Evolutionary conservation across 1,284 basidiomycete species (phyloP), one percentile per base, ranked within the genome.

Genomic region (Hortiboletus rubellus): DNA sequence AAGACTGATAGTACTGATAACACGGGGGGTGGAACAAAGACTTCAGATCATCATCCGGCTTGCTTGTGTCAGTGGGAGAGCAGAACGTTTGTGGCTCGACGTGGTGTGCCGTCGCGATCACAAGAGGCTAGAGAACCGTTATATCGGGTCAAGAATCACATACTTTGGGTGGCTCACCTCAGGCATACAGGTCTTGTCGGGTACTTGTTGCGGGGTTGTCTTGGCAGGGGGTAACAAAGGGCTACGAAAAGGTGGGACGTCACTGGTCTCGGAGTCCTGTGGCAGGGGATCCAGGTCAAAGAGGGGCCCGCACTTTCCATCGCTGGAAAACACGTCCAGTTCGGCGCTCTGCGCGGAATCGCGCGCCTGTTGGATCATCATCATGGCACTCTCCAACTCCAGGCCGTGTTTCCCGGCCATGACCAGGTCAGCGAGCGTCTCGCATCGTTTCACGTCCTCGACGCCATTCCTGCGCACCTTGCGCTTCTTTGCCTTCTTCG

Each of bases 341-440:
- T 40, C 42, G 12, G 50, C 40, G 18, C 14, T 47, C 2, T 43
- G 48, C 3, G 34, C 15, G 17, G 22, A 5, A 7, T 46, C 59
- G 18, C 46, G 52, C 4, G 58, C 61, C 5, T 46, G 9, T 33
- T 74, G 72, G 17, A 78, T 66, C 49, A 66, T 67, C 57, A 74
- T 74, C 58, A 82, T 76, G 10, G 80, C 82, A 27, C 61, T 66
- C 59, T 80, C 79, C 14, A 86, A 69, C 34, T 81, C 82, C 14
- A 73, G 66, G 5, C 83, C 85, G 33, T 72, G 63, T 62, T 83
- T 83, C 4, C 85, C 85, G 3, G 76, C 73, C 46, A 81, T 71
- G 49, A 86, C 66, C 7, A 87, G 66, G 40, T 82, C 76, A 0
- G 85, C 85, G 30, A 87, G 77, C 48, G 77, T 73, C 59, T 76